These are phyloP conservation scores for Cladophialophora psammophila DNA, from an alignment of 2,329 filamentous ascomycete species.

Conservation along the genomic window DNA sequence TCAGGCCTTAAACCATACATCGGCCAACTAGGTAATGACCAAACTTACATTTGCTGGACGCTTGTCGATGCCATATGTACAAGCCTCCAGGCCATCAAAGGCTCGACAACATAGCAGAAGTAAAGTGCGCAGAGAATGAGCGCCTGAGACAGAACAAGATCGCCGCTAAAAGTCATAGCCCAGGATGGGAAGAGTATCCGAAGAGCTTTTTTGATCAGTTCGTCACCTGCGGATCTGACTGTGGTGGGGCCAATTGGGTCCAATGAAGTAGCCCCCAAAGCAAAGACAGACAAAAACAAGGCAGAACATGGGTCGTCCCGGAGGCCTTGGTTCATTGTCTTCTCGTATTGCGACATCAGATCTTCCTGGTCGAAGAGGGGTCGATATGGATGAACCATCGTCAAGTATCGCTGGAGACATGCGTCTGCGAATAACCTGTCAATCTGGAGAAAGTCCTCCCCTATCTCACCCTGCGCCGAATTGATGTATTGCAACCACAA, in stretches of 20 bases:
- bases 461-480: neutral
- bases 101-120: conserved; percentile 9
- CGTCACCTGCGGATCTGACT: neutral
- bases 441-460: neutral
- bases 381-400: conserved; percentile 1
- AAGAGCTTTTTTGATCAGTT: conserved; percentile 3
- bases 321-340: neutral
- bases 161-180: neutral
- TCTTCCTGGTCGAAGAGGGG: conserved; percentile 1
- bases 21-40: neutral
- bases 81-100: conserved; percentile 20
- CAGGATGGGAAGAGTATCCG: conserved; percentile 10
- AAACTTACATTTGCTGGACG: conserved; percentile 22
- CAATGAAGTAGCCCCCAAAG: neutral
- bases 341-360: neutral
- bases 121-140: conserved; percentile 20
- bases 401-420: conserved; percentile 3
- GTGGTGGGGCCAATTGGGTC: neutral
- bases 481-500: neutral
- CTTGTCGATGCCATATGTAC: conserved; percentile 24
- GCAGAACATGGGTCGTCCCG: neutral
- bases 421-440: neutral
- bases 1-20: neutral
- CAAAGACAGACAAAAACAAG: neutral
- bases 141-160: conserved; percentile 15